Conservation (phyloP, 805 yeast species). For the Saccharomycopsis synnaedendra region DNA sequence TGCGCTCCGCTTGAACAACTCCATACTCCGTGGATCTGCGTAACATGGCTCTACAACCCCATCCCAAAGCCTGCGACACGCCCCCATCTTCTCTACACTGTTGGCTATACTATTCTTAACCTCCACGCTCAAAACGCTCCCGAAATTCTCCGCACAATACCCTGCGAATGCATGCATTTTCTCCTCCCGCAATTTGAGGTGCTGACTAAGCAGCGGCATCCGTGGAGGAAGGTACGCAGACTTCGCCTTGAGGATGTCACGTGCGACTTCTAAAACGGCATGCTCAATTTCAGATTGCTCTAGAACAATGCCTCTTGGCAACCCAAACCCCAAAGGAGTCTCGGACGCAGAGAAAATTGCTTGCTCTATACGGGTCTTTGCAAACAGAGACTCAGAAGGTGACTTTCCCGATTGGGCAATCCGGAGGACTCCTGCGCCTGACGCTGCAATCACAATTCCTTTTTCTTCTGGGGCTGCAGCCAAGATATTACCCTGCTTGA, state of each 20-base stretch:
- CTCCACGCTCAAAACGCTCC: conserved; percentile 23
- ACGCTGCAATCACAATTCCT: conserved; percentile 37
- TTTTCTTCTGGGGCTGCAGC: conserved; percentile 23
- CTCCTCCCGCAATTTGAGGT: conserved; percentile 37
- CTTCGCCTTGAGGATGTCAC: conserved; percentile 45
- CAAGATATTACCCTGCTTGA: conserved; percentile 29
- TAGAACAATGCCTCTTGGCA: conserved; percentile 31
- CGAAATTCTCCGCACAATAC: conserved; percentile 36
- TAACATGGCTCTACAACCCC: neutral
- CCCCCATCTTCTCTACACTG: conserved; percentile 32
- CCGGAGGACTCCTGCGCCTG: conserved; percentile 49
- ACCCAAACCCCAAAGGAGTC: conserved; percentile 40
- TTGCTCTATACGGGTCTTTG: conserved; percentile 73
- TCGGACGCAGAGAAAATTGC: conserved; percentile 43
- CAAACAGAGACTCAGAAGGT: conserved; percentile 23
- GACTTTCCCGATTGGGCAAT: conserved; percentile 35
- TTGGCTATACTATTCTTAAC: conserved; percentile 30
- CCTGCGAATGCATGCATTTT: conserved; percentile 33
- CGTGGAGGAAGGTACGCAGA: conserved; percentile 47
- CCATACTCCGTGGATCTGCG: no score
- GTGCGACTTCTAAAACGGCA: conserved; percentile 39
- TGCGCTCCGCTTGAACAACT: no score
- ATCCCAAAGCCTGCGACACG: conserved; percentile 34
- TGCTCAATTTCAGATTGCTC: conserved; percentile 33
- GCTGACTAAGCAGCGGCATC: conserved; percentile 38